Conservation (phyloP, 345 rosid species). For the Euphorbia lathyris region DNA sequence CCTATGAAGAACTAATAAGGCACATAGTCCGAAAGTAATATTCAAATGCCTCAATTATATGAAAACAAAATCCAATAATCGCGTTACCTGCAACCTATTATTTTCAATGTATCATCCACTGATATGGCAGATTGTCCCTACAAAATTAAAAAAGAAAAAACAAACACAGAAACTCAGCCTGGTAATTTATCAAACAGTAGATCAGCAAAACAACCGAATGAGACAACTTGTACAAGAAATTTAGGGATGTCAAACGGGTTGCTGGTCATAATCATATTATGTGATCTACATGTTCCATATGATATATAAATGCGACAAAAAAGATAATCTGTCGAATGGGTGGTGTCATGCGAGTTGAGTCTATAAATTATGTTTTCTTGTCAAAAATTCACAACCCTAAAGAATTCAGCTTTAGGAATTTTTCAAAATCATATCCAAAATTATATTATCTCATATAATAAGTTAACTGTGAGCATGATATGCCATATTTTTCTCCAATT, state of each 20-base stretch:
- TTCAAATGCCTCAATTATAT: not conserved
- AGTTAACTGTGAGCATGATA: no score
- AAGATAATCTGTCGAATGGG: no score
- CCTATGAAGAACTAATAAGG: not conserved
- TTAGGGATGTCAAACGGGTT: no score
- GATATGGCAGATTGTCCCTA: constrained; percentile 33
- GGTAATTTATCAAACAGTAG: not conserved
- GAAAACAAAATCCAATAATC: not conserved
- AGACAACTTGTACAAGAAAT: not conserved
- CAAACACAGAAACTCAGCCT: not conserved
- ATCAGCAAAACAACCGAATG: not conserved
- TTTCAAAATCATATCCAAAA: not conserved
- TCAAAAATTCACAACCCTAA: no score
- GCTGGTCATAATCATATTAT: no score
- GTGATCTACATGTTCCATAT: no score
- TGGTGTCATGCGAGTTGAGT: no score
- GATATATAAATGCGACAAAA: no score
- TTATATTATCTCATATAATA: no score
- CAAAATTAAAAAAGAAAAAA: constrained; percentile 2
- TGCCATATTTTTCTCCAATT: no score
- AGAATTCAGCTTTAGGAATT: not conserved
- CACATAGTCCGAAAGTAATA: not conserved
- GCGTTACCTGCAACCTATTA: constrained; percentile 32
- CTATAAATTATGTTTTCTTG: no score
- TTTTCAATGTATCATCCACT: constrained; percentile 33